Base-by-base conservation (phyloP, 2,329 filamentous ascomycete species). In the Trematosphaeria pertusa region DNA sequence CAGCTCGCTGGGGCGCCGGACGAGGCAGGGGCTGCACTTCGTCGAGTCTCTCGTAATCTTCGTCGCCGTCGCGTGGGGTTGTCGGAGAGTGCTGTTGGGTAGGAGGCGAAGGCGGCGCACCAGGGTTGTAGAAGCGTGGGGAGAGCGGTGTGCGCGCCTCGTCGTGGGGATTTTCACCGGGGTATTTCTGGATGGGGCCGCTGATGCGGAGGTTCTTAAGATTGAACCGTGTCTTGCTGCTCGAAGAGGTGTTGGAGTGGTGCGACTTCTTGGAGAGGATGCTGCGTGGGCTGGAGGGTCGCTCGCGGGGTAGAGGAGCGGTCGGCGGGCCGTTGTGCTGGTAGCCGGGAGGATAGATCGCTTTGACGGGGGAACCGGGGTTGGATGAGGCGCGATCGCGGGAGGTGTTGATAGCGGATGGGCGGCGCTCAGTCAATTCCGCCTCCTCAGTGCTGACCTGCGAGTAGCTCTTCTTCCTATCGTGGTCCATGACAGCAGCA, bases 401-500 rank as follows among this genome's bases (percentile, higher is more conserved):
- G 4, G 54, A 51, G 19, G 68, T 66, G 46, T 64, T 67, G 50
- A 73, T 69, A n/a, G 56, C 56, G 0, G 61, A 64, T 9, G 67
- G 60, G 8, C 56, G 37, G n/a, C 50, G 43, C 32, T 37, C 15
- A 37, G 46, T 42, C 20, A 37, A 19, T 15, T 61, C 55, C 15
- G 57, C 39, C 17, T 63, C 59, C 28, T 66, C 60, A 42, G 51
- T 52, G 44, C 61, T 67, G 39, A 59, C 50, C 31, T 62, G 60
- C n/a, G 65, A 61, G 21, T 61, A 62, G 20, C 65, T 61, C 50
- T 77, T 80, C 53, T 76, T 74, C 35, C 78, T 80, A 55, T 97
- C 92, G 61, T 96, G 89, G 70, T 91, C 90, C 86, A 96, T 88
- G 54, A 96, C 92, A 58, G 91, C 88, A 52, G 87, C 91, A 74